A percentile compares a stretch with the other conserved stretches of the same genome.
Conservation (phyloP, 179 eudicot genomes). For the Beta lomatogona region DNA sequence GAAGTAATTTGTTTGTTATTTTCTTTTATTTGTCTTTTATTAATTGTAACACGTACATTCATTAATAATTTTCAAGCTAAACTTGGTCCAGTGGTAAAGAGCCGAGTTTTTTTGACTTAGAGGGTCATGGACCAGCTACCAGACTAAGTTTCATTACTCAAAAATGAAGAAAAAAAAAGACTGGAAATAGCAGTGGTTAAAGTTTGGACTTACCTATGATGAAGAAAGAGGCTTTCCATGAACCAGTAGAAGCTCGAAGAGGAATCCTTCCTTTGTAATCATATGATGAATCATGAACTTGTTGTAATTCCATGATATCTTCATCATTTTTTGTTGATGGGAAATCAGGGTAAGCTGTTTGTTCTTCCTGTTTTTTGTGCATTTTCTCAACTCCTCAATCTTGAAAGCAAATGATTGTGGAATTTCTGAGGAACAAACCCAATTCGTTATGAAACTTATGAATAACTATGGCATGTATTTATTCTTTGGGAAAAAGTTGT, state of each 20-base stretch:
- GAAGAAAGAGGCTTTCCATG: conserved; percentile 82
- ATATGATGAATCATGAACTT: conserved; percentile 57
- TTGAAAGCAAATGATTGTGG: neutral
- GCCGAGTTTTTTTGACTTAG: too few relatives aligned
- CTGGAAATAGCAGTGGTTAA: neutral
- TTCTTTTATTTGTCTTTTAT: too few relatives aligned
- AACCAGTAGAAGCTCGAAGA: conserved; percentile 68
- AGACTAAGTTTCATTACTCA: too few relatives aligned
- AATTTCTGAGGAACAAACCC: neutral
- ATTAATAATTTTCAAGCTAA: too few relatives aligned
- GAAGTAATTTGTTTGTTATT: too few relatives aligned
- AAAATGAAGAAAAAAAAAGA: too few relatives aligned
- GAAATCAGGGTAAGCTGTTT: neutral
- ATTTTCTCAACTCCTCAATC: neutral
- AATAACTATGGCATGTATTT: conserved; percentile 2
- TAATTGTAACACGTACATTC: too few relatives aligned
- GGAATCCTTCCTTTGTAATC: conserved; percentile 77
- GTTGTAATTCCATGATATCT: neutral
- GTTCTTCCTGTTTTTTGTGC: neutral
- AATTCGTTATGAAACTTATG: neutral
- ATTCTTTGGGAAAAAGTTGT: neutral
- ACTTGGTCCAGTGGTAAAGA: too few relatives aligned
- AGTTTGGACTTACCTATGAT: conserved; percentile 54
- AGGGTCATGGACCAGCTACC: too few relatives aligned
- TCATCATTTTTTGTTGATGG: conserved; percentile 5